Percentiles rank a stretch among this genome's conserved stretches.
Conservation (phyloP, 495 filamentous ascomycete genomes). For the Filosporella fistucella region DNA sequence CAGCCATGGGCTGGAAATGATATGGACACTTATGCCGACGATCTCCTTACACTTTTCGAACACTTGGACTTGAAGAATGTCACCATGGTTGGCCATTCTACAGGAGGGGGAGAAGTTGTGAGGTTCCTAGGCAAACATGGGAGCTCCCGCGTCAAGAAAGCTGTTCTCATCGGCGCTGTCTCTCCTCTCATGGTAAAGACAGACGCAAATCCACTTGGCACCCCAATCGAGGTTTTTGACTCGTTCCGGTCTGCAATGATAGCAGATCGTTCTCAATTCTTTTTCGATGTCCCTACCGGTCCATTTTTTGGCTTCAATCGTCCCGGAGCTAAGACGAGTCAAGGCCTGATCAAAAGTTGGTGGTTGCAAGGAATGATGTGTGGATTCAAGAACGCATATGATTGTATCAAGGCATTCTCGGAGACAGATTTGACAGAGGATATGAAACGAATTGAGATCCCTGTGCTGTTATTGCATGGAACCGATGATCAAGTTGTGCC, state of each 20-base stretch:
- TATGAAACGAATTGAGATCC: conserved; percentile 35
- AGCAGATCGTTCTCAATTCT: conserved; percentile 34
- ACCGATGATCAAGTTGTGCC: conserved; percentile 38
- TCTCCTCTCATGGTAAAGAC: conserved; percentile 34
- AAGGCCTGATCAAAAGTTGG: conserved; percentile 36
- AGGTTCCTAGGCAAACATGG: conserved; percentile 32
- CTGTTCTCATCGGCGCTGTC: conserved; percentile 33
- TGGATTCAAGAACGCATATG: conserved; percentile 33
- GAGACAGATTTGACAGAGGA: conserved; percentile 39
- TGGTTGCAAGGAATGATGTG: conserved; percentile 37
- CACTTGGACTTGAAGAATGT: conserved; percentile 30
- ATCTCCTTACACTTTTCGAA: conserved; percentile 32
- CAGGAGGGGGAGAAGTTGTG: conserved; percentile 37
- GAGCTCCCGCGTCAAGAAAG: conserved; percentile 31
- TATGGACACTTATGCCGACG: conserved; percentile 34
- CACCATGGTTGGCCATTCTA: conserved; percentile 36
- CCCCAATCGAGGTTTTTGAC: conserved; percentile 32
- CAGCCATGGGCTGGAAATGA: conserved; percentile 38
- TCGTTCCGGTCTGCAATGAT: conserved; percentile 31
- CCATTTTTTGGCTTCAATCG: conserved; percentile 42
- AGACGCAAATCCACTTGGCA: conserved; percentile 27
- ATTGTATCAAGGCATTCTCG: conserved; percentile 33
- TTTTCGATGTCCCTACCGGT: conserved; percentile 34
- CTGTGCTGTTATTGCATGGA: conserved; percentile 32
- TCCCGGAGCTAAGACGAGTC: conserved; percentile 27